These are phyloP conservation scores for Coemansia sp. DNA, from an alignment of 192 early-diverging fungal genomes.

Conservation along the genomic window DNA sequence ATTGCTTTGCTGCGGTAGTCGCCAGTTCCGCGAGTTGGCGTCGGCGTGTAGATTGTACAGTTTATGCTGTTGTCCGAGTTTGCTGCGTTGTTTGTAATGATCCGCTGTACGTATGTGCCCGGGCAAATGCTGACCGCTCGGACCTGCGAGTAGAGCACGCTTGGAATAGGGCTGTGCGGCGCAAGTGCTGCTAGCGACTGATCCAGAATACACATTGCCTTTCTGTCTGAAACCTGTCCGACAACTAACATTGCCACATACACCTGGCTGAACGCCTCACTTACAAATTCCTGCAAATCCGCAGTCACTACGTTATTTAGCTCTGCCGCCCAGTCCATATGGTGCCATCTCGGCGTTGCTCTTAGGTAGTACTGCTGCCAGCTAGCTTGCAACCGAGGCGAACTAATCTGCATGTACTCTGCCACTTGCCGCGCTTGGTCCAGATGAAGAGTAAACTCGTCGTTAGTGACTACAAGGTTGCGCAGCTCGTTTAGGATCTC, in stretches of 20 bases:
- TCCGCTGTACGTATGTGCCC: conserved; percentile 16
- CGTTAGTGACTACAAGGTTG: not conserved
- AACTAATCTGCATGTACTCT: not conserved
- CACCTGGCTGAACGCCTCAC: not conserved
- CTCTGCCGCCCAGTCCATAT: conserved; percentile 2
- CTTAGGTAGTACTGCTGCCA: conserved; percentile 8
- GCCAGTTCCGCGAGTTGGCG: no score
- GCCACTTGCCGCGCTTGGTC: not conserved
- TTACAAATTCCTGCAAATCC: conserved; percentile 4
- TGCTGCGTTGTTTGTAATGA: not conserved
- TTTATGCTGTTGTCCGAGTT: conserved; percentile 81
- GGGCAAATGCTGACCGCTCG: conserved; percentile 4
- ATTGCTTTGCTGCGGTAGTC: not conserved
- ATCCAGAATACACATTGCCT: not conserved
- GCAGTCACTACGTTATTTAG: not conserved
- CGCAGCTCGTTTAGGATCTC: not conserved
- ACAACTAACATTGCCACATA: conserved; percentile 7
- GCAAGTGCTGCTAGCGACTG: not conserved
- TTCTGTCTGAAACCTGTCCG: not conserved
- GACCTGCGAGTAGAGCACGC: not conserved
- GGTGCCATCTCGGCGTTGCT: conserved; percentile 2
- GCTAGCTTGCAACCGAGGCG: not conserved
- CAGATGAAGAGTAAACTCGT: not conserved
- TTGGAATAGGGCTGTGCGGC: not conserved
- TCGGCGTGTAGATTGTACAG: conserved; percentile 61